phyloP scores from a whole-genome alignment of 495 filamentous ascomycete species.

The Acidiella bohemica region DNA sequence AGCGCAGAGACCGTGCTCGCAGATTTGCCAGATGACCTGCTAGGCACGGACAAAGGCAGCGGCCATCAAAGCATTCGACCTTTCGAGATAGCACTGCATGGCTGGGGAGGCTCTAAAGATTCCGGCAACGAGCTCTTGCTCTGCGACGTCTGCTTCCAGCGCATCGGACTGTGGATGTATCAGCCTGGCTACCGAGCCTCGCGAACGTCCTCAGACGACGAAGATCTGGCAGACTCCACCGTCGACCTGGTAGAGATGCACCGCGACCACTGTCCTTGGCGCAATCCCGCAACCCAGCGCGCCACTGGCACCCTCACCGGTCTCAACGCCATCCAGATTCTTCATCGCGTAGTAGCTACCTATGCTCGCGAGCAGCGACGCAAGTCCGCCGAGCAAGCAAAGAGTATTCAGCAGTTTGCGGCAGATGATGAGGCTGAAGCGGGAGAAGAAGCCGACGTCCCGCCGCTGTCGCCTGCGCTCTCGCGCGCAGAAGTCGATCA shows the following conservation, averaged over 20 bases:
- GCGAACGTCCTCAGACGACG: conserved; percentile 19
- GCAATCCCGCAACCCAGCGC: conserved; percentile 24
- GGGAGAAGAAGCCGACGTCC: background rate
- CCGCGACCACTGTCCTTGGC: conserved; percentile 33
- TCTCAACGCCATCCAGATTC: conserved; percentile 24
- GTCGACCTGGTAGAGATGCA: conserved; percentile 27
- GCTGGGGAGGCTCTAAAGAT: conserved; percentile 66
- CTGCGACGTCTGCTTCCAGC: conserved; percentile 74
- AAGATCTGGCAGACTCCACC: conserved; percentile 9
- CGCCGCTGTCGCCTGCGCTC: background rate
- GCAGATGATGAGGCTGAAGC: conserved; percentile 1
- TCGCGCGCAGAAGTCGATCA: conserved; percentile 11
- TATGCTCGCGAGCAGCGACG: conserved; percentile 9
- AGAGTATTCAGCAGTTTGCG: background rate
- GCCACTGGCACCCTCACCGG: conserved; percentile 20
- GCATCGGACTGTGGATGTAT: conserved; percentile 91
- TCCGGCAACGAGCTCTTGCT: conserved; percentile 51
- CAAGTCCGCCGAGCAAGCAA: conserved; percentile 1
- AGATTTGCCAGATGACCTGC: conserved; percentile 7
- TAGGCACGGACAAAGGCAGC: background rate
- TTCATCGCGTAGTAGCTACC: conserved; percentile 15
- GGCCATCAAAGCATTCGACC: conserved; percentile 33
- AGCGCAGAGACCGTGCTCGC: conserved; percentile 1
- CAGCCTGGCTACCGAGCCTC: conserved; percentile 27
- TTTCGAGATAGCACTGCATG: conserved; percentile 63